Conservation (phyloP, 495 filamentous ascomycete genomes). For the Articulospora tetracladia region DNA sequence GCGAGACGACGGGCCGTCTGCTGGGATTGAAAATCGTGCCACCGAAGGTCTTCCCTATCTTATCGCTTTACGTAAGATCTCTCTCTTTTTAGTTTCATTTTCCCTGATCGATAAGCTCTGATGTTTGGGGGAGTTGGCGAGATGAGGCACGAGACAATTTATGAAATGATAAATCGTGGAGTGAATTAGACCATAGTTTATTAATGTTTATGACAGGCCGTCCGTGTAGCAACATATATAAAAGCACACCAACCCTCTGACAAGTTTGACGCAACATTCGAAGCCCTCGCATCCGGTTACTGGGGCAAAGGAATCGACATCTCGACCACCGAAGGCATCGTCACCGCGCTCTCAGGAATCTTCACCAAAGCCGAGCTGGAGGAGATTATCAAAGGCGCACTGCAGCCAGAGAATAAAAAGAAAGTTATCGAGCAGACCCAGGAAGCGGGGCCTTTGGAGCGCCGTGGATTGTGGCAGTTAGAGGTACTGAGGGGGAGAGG, state of each 20-base stretch:
- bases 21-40: slow-evolving; percentile 12
- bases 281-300: slow-evolving; percentile 13
- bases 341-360: slow-evolving; percentile 6
- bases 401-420: slow-evolving; percentile 18
- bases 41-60: slow-evolving; percentile 13
- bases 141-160: too few relatives aligned
- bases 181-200: too few relatives aligned
- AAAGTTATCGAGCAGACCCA: slow-evolving; percentile 12
- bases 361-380: slow-evolving; percentile 5
- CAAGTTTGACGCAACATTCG: slow-evolving; percentile 14
- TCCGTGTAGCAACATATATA: slow-evolving; percentile 12
- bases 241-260: slow-evolving; percentile 4
- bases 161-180: too few relatives aligned
- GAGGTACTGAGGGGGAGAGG: slow-evolving; percentile 8
- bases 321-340: slow-evolving; percentile 10
- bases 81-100: background rate
- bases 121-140: too few relatives aligned
- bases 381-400: slow-evolving; percentile 11
- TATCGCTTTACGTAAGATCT: slow-evolving; percentile 11
- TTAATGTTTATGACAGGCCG: background rate
- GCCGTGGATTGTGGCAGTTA: slow-evolving; percentile 15
- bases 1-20: slow-evolving; percentile 6
- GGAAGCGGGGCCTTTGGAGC: slow-evolving; percentile 16
- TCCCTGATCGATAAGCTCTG: background rate
- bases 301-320: slow-evolving; percentile 16